phyloP scores from a whole-genome alignment of 2,329 filamentous ascomycete species.

The Diplodia sapinea region DNA sequence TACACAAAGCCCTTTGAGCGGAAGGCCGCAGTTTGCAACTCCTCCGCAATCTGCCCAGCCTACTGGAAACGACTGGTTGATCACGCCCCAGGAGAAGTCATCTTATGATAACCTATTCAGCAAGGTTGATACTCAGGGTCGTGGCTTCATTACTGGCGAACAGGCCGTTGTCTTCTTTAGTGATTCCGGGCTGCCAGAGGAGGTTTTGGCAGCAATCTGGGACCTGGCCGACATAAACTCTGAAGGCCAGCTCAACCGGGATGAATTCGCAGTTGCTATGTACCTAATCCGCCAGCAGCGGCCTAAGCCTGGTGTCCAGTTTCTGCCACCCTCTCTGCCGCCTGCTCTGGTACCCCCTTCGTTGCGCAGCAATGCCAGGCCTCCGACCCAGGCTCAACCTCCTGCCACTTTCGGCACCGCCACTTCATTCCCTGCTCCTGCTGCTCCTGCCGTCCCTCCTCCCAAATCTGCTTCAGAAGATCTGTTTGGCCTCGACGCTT shows the following conservation, averaged over 20 bases:
- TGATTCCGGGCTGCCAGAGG: conserved; percentile 87
- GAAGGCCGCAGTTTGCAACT: conserved; percentile 56
- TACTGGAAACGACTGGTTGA: conserved; percentile 75
- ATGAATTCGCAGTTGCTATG: conserved; percentile 98
- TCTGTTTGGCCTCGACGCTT: conserved; percentile 87
- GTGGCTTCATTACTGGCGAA: conserved; percentile 88
- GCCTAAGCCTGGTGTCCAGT: conserved; percentile 66
- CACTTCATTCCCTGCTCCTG: conserved; percentile 59
- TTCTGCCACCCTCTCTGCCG: conserved; percentile 78
- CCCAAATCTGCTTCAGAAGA: conserved; percentile 88
- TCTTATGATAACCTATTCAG: conserved; percentile 88
- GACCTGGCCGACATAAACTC: conserved; percentile 94
- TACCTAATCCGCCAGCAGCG: conserved; percentile 92
- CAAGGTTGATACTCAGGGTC: conserved; percentile 78
- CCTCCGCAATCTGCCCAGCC: conserved; percentile 58
- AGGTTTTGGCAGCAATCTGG: conserved; percentile 92
- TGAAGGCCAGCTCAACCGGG: conserved; percentile 80
- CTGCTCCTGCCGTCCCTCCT: conserved; percentile 47
- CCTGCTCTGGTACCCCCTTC: conserved; percentile 83
- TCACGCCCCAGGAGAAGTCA: conserved; percentile 81
- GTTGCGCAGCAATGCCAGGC: conserved; percentile 69
- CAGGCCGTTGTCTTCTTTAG: conserved; percentile 94
- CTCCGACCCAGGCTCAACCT: conserved; percentile 49
- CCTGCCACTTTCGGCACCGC: conserved; percentile 43
- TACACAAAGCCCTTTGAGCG: conserved; percentile 61